Conservation (phyloP, 108 stramenopile genomes). For the Nitzschia sp. region DNA sequence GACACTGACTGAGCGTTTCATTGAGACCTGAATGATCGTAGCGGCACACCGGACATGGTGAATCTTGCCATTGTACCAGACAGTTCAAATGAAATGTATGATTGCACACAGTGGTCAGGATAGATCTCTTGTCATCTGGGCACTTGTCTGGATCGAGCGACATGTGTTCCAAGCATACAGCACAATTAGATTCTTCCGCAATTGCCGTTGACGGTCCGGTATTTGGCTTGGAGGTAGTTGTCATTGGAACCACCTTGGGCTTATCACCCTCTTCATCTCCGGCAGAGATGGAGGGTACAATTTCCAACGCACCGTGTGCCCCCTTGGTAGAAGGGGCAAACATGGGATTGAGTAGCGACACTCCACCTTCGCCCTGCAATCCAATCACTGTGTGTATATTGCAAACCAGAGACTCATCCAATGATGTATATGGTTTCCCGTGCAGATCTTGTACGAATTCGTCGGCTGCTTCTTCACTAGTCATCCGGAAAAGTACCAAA, state of each 20-base stretch:
- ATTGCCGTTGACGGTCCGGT: background rate
- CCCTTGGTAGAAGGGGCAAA: conserved; percentile 47
- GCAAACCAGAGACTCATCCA: conserved; percentile 67
- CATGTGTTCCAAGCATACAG: conserved; percentile 89
- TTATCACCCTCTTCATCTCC: conserved; percentile 15
- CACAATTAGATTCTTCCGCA: conserved; percentile 66
- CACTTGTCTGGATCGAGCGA: conserved; percentile 11
- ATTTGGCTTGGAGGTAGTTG: background rate
- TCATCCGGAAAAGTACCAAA: conserved; percentile 62
- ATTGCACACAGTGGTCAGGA: conserved; percentile 93
- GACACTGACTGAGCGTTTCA: conserved; percentile 69
- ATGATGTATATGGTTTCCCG: conserved; percentile 62
- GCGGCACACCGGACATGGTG: conserved; percentile 92
- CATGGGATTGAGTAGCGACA: conserved; percentile 60
- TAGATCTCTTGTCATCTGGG: conserved; percentile 28
- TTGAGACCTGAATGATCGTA: conserved; percentile 89
- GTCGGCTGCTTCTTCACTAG: conserved; percentile 50
- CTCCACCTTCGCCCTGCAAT: conserved; percentile 62
- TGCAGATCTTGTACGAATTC: conserved; percentile 63
- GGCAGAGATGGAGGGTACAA: conserved; percentile 25
- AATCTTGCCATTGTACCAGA: conserved; percentile 77
- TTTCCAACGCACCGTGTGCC: conserved; percentile 14
- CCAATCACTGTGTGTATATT: conserved; percentile 50
- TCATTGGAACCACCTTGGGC: background rate
- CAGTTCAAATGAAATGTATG: conserved; percentile 93